phyloP scores from a whole-genome alignment of 1,139 yeast species.

The Suhomyces terraborum region DNA sequence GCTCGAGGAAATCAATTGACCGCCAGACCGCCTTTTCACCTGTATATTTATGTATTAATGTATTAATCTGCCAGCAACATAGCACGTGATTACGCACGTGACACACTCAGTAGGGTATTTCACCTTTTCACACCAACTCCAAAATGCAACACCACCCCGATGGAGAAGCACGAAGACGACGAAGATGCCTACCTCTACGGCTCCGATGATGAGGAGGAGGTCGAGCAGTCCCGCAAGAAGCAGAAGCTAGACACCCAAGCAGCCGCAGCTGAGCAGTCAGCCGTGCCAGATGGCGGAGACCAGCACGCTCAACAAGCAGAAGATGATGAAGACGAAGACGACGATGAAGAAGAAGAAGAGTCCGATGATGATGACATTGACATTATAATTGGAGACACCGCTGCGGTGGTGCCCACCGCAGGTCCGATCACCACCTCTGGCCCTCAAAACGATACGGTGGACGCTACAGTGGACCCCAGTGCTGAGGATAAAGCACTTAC shows the following conservation, averaged over 20 bases:
- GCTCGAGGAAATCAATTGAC: constrained; percentile 22
- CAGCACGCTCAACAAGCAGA: constrained; percentile 17
- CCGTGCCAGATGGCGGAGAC: constrained; percentile 15
- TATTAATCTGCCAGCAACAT: background rate
- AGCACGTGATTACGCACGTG: background rate
- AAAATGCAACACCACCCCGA: constrained; percentile 6
- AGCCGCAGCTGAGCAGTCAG: constrained; percentile 9
- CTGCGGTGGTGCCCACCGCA: constrained; percentile 25
- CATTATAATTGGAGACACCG: constrained; percentile 36
- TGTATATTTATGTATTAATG: constrained; percentile 12
- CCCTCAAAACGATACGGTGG: constrained; percentile 25
- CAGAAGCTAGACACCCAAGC: constrained; percentile 13
- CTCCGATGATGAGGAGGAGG: constrained; percentile 55
- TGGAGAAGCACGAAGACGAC: constrained; percentile 48
- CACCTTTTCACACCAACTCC: background rate
- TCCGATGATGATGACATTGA: constrained; percentile 54
- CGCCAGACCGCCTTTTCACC: background rate
- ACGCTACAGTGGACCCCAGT: constrained; percentile 11
- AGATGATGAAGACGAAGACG: constrained; percentile 18
- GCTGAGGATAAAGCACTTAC: constrained; percentile 35
- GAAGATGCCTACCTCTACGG: constrained; percentile 89
- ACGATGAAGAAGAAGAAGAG: constrained; percentile 22
- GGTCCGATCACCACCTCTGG: constrained; percentile 21
- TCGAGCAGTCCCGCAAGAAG: constrained; percentile 24
- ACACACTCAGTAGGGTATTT: background rate